Conservation (phyloP, 2,329 filamentous ascomycete species). For the Colletotrichum karsti region DNA sequence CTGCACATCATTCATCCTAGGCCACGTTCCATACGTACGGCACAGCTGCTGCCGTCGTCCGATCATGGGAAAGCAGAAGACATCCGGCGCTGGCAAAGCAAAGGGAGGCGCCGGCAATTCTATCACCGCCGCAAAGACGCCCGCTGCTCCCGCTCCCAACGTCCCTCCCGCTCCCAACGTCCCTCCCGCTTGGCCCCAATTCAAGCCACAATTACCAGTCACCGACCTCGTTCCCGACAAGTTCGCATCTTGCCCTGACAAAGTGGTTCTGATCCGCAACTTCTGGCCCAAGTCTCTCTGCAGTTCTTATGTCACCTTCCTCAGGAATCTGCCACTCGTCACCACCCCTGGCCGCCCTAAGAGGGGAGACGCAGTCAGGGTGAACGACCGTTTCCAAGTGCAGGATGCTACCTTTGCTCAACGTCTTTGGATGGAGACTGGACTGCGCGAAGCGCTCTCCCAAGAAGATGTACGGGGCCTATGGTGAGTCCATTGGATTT, state of each 20-base stretch:
- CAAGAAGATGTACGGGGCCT: constrained; percentile 45
- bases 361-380: constrained; percentile 80
- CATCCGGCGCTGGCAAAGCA: constrained; percentile 20
- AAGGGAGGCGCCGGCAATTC: neutral
- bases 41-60: constrained; percentile 32
- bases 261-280: constrained; percentile 77
- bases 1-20: constrained; percentile 15
- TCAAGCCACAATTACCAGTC: constrained; percentile 74
- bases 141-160: constrained; percentile 22
- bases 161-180: constrained; percentile 45
- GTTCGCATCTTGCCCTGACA: constrained; percentile 57
- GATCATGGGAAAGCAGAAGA: constrained; percentile 32
- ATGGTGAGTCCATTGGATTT: constrained; percentile 50
- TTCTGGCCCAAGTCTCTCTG: constrained; percentile 82
- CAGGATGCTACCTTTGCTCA: constrained; percentile 79
- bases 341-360: constrained; percentile 84
- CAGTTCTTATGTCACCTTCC: constrained; percentile 78
- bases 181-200: constrained; percentile 71
- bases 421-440: constrained; percentile 80
- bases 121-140: constrained; percentile 21
- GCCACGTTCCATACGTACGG: constrained; percentile 9
- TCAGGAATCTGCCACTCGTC: constrained; percentile 72
- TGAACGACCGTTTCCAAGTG: constrained; percentile 91
- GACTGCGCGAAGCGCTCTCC: constrained; percentile 69
- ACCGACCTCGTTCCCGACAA: constrained; percentile 69